Base-by-base conservation (phyloP, 1,284 basidiomycete genomes). In the Uromyces viciae-fabae region DNA sequence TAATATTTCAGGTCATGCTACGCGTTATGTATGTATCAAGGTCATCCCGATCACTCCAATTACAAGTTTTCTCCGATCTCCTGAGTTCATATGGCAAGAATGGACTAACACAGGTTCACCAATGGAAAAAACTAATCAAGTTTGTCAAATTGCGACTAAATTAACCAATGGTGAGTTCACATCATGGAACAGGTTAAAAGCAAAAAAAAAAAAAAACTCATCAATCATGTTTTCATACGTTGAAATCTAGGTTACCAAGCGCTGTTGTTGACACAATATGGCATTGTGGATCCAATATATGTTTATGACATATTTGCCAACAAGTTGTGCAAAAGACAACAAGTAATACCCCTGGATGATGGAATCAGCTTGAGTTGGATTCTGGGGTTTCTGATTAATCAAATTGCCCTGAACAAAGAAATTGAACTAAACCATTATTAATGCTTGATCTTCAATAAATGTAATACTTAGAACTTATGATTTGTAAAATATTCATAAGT, bases 261-360 rank as follows among this genome's bases (percentile, higher is more conserved):
- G 14, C 40, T 81, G 36, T 64, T 81, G 31, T 58, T 81, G 25
- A 38, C 71, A 7, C 79, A 81, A 66, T 81, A 81, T 56, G 60
- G 60, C 3, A 68, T 81, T 36, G 25, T 81, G 14, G 49, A 81
- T 31, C 79, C 79, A 43, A n/a, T 19, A 4, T 74, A 74, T 19
- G 72, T 75, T 31, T 75, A 43, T 22, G 28, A 69, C 22, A 68
- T 64, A 28, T 42, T 81, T 2, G 9, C 36, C 17, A 74, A 75
- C 15, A 54, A 42, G n/a, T n/a, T 81, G 14, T 66, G 19, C 25
- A 52, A 25, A 15, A 28, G 49, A 7, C 42, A 42, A 33, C 38
- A 81, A 17, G n/a, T n/a, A n/a, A 68, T 81, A n/a, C 79, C 79
- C 0, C 31, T 81, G 42, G 79, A 81, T 58, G 79, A 81, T 54